Evolutionary conservation across 2,329 filamentous ascomycete genomes (phyloP), one percentile per base, ranked within the genome.

Genomic region (Epichloe brachyelytri): DNA sequence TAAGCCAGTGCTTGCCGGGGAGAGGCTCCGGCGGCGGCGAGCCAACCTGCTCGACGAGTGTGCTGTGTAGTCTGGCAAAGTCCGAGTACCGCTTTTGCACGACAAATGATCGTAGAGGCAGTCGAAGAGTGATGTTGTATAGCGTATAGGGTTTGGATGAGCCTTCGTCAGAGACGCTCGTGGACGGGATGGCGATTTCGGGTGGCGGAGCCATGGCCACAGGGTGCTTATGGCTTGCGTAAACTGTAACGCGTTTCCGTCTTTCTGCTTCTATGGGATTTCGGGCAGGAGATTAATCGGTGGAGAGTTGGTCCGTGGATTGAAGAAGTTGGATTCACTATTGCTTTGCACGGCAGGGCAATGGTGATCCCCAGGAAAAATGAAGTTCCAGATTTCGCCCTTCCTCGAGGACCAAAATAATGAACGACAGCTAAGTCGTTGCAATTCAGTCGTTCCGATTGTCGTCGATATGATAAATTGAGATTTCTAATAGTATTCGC

Each of bases 11-110:
- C 64, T 93, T 93, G 14, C 70, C 71, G 0, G 87, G 87, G 2
- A 91, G 72, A 0, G 83, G 70, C 1, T 73, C 71, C 0, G 87
- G 87, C 7, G 87, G 86, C 19, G 84, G 65, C 20, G 71, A 62
- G 58, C 81, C 80, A 51, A 83, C 77, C 47, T 80, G 71, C 40
- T 75, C 69, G 19, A 74, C 72, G 8, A 94, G 75, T 4, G 76
- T 68, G 33, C 71, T 65, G 68, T 93, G 80, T 15, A 94, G 79
- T 45, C 73, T 65, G 51, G 73, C 71, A 62, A 93, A 93, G 63
- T 93, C 87, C 49, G 83, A 88, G 72, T 91, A 94, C 60, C 87
- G 85, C 68, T 90, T 91, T 61, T 83, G 80, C 5, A 89, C 74
- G 56, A 85, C 83, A 59, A 84, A 86, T 4, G 85, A 85, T 46